These are phyloP conservation scores for Tanozyma kutaoensis DNA, from an alignment of 805 yeast species.

Conservation along the genomic window DNA sequence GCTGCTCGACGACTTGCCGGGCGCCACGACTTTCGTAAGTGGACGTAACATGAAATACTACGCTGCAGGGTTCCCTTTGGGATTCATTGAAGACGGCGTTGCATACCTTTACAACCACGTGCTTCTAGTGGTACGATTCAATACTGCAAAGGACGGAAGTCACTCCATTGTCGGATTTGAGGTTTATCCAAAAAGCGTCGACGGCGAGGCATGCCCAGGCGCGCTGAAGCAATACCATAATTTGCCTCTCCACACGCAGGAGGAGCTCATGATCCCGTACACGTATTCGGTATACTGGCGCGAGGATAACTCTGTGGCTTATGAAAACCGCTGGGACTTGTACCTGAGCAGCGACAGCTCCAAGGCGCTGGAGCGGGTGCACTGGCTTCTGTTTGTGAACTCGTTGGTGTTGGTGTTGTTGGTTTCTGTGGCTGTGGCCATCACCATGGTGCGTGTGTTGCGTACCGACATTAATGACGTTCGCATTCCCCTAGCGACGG, in stretches of 20 bases:
- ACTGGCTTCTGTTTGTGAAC: slow-evolving; percentile 68
- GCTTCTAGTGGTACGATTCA: slow-evolving; percentile 66
- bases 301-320: slow-evolving; percentile 55
- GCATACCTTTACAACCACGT: slow-evolving; percentile 67
- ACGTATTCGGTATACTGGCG: slow-evolving; percentile 85
- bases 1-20: slow-evolving; percentile 75
- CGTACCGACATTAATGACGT: slow-evolving; percentile 21
- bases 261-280: slow-evolving; percentile 44
- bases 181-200: slow-evolving; percentile 74
- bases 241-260: slow-evolving; percentile 28
- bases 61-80: slow-evolving; percentile 79
- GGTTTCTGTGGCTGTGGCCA: slow-evolving; percentile 50
- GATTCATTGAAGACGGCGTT: slow-evolving; percentile 44
- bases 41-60: slow-evolving; percentile 55
- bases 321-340: slow-evolving; percentile 62
- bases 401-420: slow-evolving; percentile 53
- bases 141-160: too few relatives aligned
- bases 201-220: slow-evolving; percentile 60
- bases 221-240: slow-evolving; percentile 47
- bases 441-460: slow-evolving; percentile 45
- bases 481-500: too few relatives aligned
- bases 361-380: slow-evolving; percentile 31
- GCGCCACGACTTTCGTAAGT: slow-evolving; percentile 69
- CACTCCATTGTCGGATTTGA: slow-evolving; percentile 83
- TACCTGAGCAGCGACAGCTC: slow-evolving; percentile 45